These are phyloP conservation scores for Fusarium sp. DNA, from an alignment of 2,329 filamentous ascomycete species.

Conservation along the genomic window DNA sequence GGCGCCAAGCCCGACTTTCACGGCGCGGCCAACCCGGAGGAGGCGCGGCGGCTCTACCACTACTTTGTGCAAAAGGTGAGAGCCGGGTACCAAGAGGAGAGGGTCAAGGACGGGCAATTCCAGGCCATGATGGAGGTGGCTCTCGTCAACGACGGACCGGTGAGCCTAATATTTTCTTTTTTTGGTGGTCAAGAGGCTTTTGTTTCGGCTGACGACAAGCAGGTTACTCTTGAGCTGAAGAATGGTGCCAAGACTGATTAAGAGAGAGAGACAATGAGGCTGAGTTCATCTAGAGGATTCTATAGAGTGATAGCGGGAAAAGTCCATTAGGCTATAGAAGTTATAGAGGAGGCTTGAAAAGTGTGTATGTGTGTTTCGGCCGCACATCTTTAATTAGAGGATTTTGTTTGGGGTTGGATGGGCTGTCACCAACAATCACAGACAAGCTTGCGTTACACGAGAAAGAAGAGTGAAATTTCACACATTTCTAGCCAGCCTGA, in stretches of 20 bases:
- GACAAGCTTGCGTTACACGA: background rate
- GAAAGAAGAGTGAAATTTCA: background rate
- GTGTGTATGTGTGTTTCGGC: background rate
- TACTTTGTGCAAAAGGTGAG: constrained; percentile 83
- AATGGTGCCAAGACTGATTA: constrained; percentile 33
- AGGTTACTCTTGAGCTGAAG: constrained; percentile 43
- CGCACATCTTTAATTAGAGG: background rate
- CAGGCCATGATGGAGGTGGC: constrained; percentile 99
- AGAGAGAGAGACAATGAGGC: constrained; percentile 21
- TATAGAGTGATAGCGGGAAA: background rate
- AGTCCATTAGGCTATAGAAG: background rate
- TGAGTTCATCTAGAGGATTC: background rate
- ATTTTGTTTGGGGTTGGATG: background rate
- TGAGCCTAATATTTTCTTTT: constrained; percentile 47
- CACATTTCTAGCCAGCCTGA: background rate
- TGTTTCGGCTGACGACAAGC: background rate
- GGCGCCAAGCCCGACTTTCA: constrained; percentile 97
- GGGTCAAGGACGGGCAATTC: constrained; percentile 94
- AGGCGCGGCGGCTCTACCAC: constrained; percentile 85
- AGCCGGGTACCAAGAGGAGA: constrained; percentile 75
- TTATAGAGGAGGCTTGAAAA: background rate
- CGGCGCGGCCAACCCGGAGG: constrained; percentile 80
- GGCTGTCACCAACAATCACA: background rate
- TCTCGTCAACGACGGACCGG: constrained; percentile 85
- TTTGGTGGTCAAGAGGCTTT: background rate